phyloP scores from a whole-genome alignment of 1,284 basidiomycete genomes.

The Irpex sp. region DNA sequence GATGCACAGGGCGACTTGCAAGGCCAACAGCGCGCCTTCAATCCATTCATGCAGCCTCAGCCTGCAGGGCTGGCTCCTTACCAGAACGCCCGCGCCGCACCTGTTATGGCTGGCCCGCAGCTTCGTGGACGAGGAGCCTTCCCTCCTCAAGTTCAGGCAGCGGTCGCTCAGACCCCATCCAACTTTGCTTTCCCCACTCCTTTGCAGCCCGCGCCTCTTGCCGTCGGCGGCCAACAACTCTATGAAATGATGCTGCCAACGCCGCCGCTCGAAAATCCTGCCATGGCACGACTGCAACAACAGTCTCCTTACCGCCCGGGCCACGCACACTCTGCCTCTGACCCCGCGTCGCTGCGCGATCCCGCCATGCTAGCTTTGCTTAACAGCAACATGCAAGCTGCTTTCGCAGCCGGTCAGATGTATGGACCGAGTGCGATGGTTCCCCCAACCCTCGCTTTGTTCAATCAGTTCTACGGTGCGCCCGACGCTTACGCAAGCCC shows the following conservation, averaged over 20 bases:
- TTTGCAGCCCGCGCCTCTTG: constrained; percentile 55
- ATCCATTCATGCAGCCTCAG: constrained; percentile 25
- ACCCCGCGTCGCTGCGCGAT: constrained; percentile 69
- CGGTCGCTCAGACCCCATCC: constrained; percentile 49
- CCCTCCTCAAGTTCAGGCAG: constrained; percentile 33
- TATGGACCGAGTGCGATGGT: constrained; percentile 36
- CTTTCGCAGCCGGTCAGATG: constrained; percentile 40
- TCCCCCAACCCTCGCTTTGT: constrained; percentile 52
- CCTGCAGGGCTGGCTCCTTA: constrained; percentile 24
- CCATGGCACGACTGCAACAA: constrained; percentile 71
- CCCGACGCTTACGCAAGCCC: constrained; percentile 52
- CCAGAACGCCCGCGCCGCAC: constrained; percentile 47
- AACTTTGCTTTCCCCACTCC: constrained; percentile 51
- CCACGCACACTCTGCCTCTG: constrained; percentile 77
- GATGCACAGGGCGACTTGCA: constrained; percentile 59
- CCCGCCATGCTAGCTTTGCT: constrained; percentile 60
- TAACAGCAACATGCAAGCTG: constrained; percentile 45
- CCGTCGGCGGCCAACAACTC: constrained; percentile 66
- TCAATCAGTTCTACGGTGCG: constrained; percentile 63
- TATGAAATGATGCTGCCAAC: constrained; percentile 74
- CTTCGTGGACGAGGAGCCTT: constrained; percentile 48
- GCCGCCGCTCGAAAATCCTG: constrained; percentile 53
- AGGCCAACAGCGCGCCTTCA: constrained; percentile 52
- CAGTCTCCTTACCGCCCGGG: constrained; percentile 67
- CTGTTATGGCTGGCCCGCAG: constrained; percentile 52